A percentile compares a stretch with the other conserved stretches of the same genome.
phyloP scores from a whole-genome alignment of 192 early-diverging fungal genomes.

The Coemansia sp. region DNA sequence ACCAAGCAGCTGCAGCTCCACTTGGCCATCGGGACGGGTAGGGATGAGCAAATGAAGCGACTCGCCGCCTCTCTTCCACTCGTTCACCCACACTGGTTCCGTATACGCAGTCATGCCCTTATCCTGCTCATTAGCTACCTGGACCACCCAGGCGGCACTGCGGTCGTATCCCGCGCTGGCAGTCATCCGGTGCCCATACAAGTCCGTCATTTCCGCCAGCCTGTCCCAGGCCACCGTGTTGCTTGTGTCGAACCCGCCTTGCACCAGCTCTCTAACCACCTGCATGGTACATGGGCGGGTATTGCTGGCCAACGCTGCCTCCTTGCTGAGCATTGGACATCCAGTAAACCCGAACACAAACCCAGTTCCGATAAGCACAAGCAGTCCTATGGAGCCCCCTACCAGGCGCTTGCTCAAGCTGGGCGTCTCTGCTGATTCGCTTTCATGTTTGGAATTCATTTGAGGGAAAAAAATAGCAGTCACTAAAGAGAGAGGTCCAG shows the following conservation, averaged over 20 bases:
- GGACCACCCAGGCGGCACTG: constrained; percentile 58
- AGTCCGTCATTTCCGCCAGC: constrained; percentile 63
- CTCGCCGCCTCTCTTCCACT: constrained; percentile 57
- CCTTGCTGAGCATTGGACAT: constrained; percentile 7
- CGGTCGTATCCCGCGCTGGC: constrained; percentile 52
- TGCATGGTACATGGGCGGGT: constrained; percentile 15
- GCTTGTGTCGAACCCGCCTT: constrained; percentile 18
- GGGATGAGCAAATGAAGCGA: constrained; percentile 56
- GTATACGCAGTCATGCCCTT: constrained; percentile 50
- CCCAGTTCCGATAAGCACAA: neutral
- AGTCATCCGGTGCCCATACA: constrained; percentile 59
- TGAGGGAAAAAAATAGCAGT: too few species aligned
- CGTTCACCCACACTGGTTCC: constrained; percentile 56
- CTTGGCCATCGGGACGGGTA: constrained; percentile 38
- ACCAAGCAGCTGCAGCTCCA: constrained; percentile 54
- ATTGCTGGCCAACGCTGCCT: constrained; percentile 1
- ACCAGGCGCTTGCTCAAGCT: neutral
- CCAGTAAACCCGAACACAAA: neutral
- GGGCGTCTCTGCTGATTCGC: neutral
- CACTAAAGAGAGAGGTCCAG: too few species aligned
- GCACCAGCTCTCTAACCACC: constrained; percentile 30
- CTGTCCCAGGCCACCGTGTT: constrained; percentile 60
- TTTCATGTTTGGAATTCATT: too few species aligned
- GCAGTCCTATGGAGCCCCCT: neutral
- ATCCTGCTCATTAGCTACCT: constrained; percentile 40